Evolutionary conservation across 2,329 filamentous ascomycete species (phyloP).

Genomic region (Clonostachys rosea): DNA sequence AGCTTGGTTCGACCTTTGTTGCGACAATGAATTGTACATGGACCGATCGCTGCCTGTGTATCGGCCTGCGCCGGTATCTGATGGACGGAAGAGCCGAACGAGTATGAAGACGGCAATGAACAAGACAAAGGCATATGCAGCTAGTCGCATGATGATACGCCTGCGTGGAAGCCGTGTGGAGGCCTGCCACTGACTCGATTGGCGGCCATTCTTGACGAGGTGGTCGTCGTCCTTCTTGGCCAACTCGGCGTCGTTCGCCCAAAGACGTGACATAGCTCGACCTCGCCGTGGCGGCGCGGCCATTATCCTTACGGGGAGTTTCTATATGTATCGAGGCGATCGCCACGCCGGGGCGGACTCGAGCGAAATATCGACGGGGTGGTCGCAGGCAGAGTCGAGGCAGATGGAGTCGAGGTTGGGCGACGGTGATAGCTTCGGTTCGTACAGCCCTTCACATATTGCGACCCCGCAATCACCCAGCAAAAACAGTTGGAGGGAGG

Average conservation of each 20-base stretch:
- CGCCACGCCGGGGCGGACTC: background rate
- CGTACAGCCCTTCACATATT: too few relatives aligned
- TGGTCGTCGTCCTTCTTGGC: conserved; percentile 57
- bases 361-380: background rate
- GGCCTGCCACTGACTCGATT: conserved; percentile 27
- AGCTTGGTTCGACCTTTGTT: background rate
- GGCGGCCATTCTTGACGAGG: conserved; percentile 13
- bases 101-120: conserved; percentile 18
- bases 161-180: conserved; percentile 37
- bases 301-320: background rate
- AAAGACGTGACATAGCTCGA: conserved; percentile 28
- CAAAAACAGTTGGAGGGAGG: too few relatives aligned
- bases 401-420: background rate
- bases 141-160: conserved; percentile 48
- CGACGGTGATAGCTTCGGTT: too few relatives aligned
- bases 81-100: background rate
- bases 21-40: too few relatives aligned
- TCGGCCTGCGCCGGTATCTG: conserved; percentile 1
- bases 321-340: background rate
- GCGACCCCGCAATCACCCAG: too few relatives aligned
- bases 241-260: conserved; percentile 48
- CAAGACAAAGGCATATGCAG: conserved; percentile 37
- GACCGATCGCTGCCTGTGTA: background rate
- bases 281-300: conserved; percentile 11
- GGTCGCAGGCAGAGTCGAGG: background rate